Evolutionary conservation across 2,329 filamentous ascomycete genomes (phyloP), one percentile per base, ranked within the genome.

Genomic region (Stenocarpella maydis): DNA sequence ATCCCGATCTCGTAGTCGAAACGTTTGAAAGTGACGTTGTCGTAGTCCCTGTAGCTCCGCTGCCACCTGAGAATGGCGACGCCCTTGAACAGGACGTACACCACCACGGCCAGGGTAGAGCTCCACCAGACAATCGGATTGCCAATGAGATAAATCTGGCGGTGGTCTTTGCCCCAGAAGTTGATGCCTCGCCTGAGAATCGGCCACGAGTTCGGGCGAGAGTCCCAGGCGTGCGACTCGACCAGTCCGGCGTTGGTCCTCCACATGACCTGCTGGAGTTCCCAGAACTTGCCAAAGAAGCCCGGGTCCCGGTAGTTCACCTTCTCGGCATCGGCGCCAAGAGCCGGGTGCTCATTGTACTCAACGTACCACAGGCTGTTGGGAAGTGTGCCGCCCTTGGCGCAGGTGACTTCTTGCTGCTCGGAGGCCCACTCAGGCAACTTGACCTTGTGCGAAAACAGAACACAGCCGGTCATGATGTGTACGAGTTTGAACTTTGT

Each of bases 401-500:
- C 96, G 78, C 96, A 99, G 24, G 95, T 98, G n/a, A 99, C 96
- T 81, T 99, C 96, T 80, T 99, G 96, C 80, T 99, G 96, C 80
- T 98, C 96, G 65, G 92, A 99, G 55, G 93, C 96, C 96, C 96
- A 99, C 3, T 97, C 94, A 3, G 96, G 96, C 69, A 99, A 90
- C 85, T 99, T 99, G 79, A 98, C 95, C 84, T 98, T 98, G 87
- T 99, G 96, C 0, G 95, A 98, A 85, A 99, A 99, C 28, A 99
- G 86, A 15, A 91, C 92, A 78, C 96, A 99, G 55, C 95, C 95
- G 72, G 94, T 97, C 96, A 99, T 98, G 78, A 97, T 83, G 78
- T 99, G 96, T 41, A 98, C 88, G 53, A 99, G 91, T 78, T 90
- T 92, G 85, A 99, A 99, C 83, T 98, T 98, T 75, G 94, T 94